Percentiles rank a stretch among this genome's conserved stretches.
These are phyloP conservation scores for Sporothrix brasiliensis DNA, from an alignment of 2,329 filamentous ascomycete genomes.

Conservation along the genomic window DNA sequence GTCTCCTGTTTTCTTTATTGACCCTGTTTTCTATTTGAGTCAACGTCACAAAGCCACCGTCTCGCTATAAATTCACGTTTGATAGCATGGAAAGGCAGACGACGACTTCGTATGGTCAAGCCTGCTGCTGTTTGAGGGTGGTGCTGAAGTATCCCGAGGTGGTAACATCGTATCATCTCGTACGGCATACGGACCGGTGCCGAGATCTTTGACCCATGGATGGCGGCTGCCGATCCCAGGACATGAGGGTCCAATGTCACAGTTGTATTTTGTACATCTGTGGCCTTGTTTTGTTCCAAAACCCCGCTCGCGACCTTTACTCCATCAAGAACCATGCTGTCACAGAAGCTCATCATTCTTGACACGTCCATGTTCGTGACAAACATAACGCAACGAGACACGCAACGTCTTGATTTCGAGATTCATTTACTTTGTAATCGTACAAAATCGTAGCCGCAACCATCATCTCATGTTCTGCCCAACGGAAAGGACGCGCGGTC, in stretches of 20 bases:
- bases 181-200: background rate
- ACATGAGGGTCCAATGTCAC: background rate
- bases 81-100: too few species aligned
- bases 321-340: background rate
- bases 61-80: background rate
- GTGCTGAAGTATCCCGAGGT: too few species aligned
- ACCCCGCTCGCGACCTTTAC: background rate
- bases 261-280: background rate
- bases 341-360: background rate
- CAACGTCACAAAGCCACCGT: background rate
- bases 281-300: background rate
- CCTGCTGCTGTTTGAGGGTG: too few species aligned
- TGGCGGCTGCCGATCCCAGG: background rate
- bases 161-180: background rate
- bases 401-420: background rate
- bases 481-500: slow-evolving; percentile 25
- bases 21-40: background rate
- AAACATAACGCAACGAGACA: too few species aligned
- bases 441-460: background rate
- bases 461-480: slow-evolving; percentile 5
- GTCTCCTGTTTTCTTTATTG: background rate
- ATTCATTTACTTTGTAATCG: too few species aligned
- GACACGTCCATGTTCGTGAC: background rate
- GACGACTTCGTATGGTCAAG: too few species aligned
- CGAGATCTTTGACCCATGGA: background rate